Conservation (phyloP, 202 grass and related monocot species). For the Thinopyrum obtusiflorum region DNA sequence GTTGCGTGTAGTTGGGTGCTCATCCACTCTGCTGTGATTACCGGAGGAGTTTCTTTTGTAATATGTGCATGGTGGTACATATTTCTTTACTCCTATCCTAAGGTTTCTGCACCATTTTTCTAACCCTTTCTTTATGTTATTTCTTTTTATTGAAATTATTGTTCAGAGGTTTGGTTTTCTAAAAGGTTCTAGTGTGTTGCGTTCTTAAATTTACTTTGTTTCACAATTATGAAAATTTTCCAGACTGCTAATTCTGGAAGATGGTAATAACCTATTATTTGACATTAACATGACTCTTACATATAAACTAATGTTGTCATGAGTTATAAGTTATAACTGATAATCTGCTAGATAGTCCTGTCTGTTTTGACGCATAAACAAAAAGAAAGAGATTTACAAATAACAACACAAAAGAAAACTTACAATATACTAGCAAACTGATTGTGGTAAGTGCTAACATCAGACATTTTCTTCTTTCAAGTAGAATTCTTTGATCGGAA, state of each 20-base stretch:
- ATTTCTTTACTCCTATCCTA: slow-evolving; percentile 89
- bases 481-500: background rate
- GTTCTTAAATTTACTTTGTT: background rate
- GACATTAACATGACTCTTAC: background rate
- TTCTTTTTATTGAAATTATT: background rate
- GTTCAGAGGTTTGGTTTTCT: background rate
- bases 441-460: background rate
- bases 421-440: background rate
- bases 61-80: slow-evolving; percentile 99
- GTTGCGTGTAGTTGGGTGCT: slow-evolving; percentile 71
- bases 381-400: background rate
- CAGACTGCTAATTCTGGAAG: background rate
- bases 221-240: background rate
- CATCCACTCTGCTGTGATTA: slow-evolving; percentile 67
- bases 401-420: background rate
- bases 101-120: slow-evolving; percentile 45
- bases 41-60: slow-evolving; percentile 45
- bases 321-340: background rate
- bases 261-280: background rate
- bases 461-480: background rate
- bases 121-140: background rate
- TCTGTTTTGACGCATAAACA: background rate
- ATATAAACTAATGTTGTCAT: background rate
- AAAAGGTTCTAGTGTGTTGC: background rate
- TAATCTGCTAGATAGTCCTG: no score